phyloP scores from a whole-genome alignment of 495 filamentous ascomycete species.

The Aspergillus steynii region DNA sequence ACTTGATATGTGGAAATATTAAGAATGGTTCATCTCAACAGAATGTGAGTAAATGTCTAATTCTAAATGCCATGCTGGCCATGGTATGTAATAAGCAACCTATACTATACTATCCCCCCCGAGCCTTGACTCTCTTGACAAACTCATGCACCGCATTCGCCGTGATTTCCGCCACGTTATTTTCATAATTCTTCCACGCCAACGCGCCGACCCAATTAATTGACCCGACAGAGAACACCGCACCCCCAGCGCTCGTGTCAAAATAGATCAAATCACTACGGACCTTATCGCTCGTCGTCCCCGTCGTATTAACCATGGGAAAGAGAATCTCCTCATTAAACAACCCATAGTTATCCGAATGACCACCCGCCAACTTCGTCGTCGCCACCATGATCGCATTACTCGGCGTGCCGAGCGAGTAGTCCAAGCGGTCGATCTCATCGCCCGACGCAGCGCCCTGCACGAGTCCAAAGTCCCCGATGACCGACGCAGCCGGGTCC shows the following conservation, averaged over 20 bases:
- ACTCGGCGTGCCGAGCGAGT: constrained; percentile 23
- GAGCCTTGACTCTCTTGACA: not conserved
- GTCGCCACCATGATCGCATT: constrained; percentile 28
- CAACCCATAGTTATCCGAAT: constrained; percentile 29
- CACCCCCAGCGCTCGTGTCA: not conserved
- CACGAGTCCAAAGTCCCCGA: constrained; percentile 23
- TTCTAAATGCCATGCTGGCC: not conserved
- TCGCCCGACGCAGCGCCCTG: constrained; percentile 21
- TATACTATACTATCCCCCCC: not conserved
- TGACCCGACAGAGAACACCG: not conserved
- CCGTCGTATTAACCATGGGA: constrained; percentile 25
- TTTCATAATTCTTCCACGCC: not conserved
- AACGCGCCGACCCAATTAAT: not conserved
- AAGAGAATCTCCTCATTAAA: constrained; percentile 33
- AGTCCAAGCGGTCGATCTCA: constrained; percentile 33
- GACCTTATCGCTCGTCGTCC: not conserved
- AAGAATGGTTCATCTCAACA: no score
- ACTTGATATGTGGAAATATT: no score
- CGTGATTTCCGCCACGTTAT: not conserved
- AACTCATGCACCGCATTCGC: not conserved
- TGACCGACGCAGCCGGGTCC: not conserved
- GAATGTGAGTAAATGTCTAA: no score
- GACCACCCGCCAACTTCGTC: constrained; percentile 17
- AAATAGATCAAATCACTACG: not conserved
- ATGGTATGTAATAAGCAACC: not conserved